Evolutionary conservation across 2,329 filamentous ascomycete species (phyloP).

Genomic region (Fusarium sp.): DNA sequence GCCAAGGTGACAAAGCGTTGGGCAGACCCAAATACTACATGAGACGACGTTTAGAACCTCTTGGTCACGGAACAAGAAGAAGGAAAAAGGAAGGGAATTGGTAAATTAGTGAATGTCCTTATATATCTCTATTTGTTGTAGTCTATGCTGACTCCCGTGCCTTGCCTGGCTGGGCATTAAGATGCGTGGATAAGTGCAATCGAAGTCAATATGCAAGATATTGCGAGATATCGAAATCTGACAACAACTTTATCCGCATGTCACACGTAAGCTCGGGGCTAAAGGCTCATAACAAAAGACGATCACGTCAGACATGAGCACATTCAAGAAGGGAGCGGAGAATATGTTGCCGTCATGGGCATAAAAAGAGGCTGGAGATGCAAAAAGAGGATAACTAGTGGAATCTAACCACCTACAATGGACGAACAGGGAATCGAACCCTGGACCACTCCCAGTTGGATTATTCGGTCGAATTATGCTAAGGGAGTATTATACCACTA

Average conservation of each 20-base stretch:
- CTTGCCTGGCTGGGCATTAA: not conserved
- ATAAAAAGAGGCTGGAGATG: not conserved
- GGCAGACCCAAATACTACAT: not conserved
- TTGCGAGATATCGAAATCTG: not conserved
- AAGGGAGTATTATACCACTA: slow-evolving; percentile 50
- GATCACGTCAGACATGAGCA: not conserved
- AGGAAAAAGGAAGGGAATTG: no score
- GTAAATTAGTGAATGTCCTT: not conserved
- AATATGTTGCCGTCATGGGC: not conserved
- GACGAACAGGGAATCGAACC: slow-evolving; percentile 50
- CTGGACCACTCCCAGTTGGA: slow-evolving; percentile 47
- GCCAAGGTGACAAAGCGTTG: slow-evolving; percentile 16
- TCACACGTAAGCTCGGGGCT: slow-evolving; percentile 12
- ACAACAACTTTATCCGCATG: not conserved
- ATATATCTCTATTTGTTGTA: not conserved
- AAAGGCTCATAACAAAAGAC: not conserved
- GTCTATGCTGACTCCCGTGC: not conserved
- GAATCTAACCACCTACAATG: slow-evolving; percentile 42
- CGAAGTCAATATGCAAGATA: not conserved
- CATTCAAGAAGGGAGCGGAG: not conserved
- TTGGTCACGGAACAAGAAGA: not conserved
- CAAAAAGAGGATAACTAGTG: slow-evolving; percentile 11
- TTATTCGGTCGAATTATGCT: slow-evolving; percentile 45
- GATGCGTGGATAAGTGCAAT: not conserved
- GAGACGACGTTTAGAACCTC: not conserved